phyloP scores from a whole-genome alignment of 2,329 filamentous ascomycete genomes.

The Trichoderma citrinoviride region DNA sequence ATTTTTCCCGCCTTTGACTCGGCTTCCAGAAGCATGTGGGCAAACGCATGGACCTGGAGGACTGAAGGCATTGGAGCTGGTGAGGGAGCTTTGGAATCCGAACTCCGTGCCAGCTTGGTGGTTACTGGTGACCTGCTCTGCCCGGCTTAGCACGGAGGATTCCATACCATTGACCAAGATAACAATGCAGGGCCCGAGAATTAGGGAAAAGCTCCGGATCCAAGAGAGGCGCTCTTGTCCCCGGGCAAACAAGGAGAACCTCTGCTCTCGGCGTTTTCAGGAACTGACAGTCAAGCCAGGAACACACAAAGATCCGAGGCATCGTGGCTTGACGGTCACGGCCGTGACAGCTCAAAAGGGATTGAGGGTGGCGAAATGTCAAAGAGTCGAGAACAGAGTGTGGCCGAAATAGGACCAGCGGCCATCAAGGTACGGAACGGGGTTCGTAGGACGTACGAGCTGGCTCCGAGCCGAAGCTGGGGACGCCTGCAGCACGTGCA shows the following conservation, averaged over 20 bases:
- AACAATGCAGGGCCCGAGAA: neutral
- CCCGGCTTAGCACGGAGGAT: neutral
- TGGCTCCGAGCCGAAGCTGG: neutral
- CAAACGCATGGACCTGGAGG: constrained; percentile 16
- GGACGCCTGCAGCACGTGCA: neutral
- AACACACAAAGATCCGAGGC: neutral
- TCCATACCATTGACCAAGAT: neutral
- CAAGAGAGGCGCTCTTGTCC: neutral
- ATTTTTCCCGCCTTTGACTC: constrained; percentile 2
- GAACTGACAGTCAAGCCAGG: neutral
- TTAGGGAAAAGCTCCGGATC: neutral
- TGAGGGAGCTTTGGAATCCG: neutral
- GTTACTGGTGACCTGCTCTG: neutral
- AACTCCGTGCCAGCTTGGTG: neutral
- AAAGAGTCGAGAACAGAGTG: neutral
- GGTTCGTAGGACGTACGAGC: neutral
- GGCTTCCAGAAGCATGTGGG: constrained; percentile 19
- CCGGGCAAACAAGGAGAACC: neutral
- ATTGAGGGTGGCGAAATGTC: constrained; percentile 4
- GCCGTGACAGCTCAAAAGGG: neutral
- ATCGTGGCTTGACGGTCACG: constrained; percentile 5
- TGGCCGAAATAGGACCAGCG: constrained; percentile 10
- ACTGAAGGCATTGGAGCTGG: neutral
- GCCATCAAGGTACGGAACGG: constrained; percentile 4
- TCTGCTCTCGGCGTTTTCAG: neutral